Conservation (phyloP, 2,329 filamentous ascomycete species). For the Microdochium paspali region DNA sequence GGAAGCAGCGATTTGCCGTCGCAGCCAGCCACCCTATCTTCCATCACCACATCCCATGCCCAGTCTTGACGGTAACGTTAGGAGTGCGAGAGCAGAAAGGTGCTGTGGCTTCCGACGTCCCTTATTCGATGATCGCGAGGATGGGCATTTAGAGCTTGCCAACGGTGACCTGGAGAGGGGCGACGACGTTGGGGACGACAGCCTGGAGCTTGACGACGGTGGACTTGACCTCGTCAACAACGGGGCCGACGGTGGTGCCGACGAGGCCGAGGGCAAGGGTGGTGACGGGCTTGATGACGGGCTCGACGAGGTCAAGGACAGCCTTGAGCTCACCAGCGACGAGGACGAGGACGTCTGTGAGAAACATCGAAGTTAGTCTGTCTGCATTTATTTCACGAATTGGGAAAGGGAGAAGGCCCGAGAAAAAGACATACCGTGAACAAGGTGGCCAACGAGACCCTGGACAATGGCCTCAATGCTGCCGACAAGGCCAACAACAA, state of each 20-base stretch:
- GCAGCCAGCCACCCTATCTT: too few relatives aligned
- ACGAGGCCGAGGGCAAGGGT: constrained; percentile 3
- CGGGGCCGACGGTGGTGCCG: constrained; percentile 6
- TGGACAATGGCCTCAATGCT: constrained; percentile 11
- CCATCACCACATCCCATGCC: too few relatives aligned
- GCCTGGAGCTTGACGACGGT: constrained; percentile 12
- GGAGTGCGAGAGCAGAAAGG: too few relatives aligned
- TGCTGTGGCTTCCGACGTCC: too few relatives aligned
- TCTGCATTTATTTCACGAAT: too few relatives aligned
- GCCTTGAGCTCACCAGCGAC: constrained; percentile 11
- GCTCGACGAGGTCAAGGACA: constrained; percentile 12
- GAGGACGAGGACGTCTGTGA: constrained; percentile 7
- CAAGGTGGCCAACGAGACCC: constrained; percentile 8
- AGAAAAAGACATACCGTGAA: constrained; percentile 6
- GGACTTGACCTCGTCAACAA: constrained; percentile 17
- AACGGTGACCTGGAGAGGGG: constrained; percentile 7
- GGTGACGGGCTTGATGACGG: constrained; percentile 3
- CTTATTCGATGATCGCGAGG: neutral
- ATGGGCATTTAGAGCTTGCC: constrained; percentile 4
- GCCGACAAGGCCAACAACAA: constrained; percentile 10
- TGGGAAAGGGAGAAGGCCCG: constrained; percentile 6
- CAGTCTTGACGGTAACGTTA: too few relatives aligned
- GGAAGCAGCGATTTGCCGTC: too few relatives aligned
- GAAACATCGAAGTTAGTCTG: too few relatives aligned
- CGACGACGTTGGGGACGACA: constrained; percentile 11